Evolutionary conservation across 176 grass and related monocot genomes (phyloP), one percentile per base, ranked within the genome.

Genomic region (Pharus latifolius): DNA sequence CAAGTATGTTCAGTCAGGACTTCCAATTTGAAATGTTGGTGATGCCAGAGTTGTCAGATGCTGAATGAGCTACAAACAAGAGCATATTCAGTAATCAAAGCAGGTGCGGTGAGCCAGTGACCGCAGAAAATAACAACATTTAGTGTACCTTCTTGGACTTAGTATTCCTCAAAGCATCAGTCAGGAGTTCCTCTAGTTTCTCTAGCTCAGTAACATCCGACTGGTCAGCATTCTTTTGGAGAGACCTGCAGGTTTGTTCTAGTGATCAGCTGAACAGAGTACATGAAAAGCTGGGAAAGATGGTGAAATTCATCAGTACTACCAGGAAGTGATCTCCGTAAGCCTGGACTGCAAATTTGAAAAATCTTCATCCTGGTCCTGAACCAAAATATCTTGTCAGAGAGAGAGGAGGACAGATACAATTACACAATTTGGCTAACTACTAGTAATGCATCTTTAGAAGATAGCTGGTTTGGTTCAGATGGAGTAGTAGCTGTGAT

Each of bases 131-230:
- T 26, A 50, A 19, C 22, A 4, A 1, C 35, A 70, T 46, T 50
- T 2, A 63, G 2, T 41, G 15, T 55, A 88, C 88, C 88, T 87
- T 87, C 20, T 82, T 87, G 42, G 59, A 52, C 74, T 74, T 84
- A 2, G 67, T 77, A 26, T 31, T n/a, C 44, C 33, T 87, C 54
- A 91, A 62, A 53, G 84, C 61, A 74, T 81, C 42, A 44, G 55
- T 49, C 47, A 91, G 70, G 29, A 80, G 56, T 74, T 81, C 74
- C 76, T 91, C 88, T 40, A 91, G 40, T 58, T 77, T 70, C 26
- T 54, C 84, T 59, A 91, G 62, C 2, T 66, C 60, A 30, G 57
- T 73, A 15, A 24, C 61, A 58, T 91, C 77, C 5, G 78, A 75
- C 48, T 91, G 28, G 26, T 83, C 58, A 30, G 54, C 48, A 53